Conservation (phyloP, 805 yeast genomes). For the Myxozyma monticola region DNA sequence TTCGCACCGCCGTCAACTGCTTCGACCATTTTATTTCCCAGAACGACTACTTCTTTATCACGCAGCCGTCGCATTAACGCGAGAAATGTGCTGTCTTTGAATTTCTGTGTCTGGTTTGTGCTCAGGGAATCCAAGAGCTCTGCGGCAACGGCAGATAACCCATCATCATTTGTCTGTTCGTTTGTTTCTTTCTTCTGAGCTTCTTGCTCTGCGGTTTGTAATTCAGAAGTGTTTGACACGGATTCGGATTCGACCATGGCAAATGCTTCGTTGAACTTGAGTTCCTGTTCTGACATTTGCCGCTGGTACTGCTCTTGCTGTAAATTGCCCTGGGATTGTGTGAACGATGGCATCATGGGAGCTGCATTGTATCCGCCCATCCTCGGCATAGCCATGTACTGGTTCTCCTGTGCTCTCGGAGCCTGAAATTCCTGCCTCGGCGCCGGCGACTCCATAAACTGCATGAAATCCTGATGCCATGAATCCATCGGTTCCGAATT, state of each 20-base stretch:
- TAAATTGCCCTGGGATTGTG: background rate
- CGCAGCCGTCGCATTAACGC: conserved; percentile 32
- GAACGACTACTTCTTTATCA: conserved; percentile 32
- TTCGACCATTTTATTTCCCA: conserved; percentile 32
- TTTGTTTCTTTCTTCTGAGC: background rate
- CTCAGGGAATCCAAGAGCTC: conserved; percentile 26
- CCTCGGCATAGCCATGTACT: too few relatives aligned
- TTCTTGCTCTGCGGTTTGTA: background rate
- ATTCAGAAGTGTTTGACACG: background rate
- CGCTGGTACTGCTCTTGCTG: background rate
- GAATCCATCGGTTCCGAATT: conserved; percentile 1
- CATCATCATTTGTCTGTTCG: conserved; percentile 23
- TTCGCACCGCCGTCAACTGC: conserved; percentile 1
- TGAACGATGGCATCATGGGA: too few relatives aligned
- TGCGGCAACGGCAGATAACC: conserved; percentile 32
- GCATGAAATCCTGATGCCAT: conserved; percentile 26
- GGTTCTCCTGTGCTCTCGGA: too few relatives aligned
- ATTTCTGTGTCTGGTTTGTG: conserved; percentile 27
- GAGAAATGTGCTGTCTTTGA: conserved; percentile 31
- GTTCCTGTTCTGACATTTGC: background rate
- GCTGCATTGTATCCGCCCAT: too few relatives aligned
- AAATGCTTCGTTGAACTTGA: conserved; percentile 12
- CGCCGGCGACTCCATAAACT: conserved; percentile 11
- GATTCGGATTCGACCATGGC: conserved; percentile 9
- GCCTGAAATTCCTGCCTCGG: too few relatives aligned